Evolutionary conservation across 2,329 filamentous ascomycete genomes (phyloP).

Genomic region (Diaporthe sp.): DNA sequence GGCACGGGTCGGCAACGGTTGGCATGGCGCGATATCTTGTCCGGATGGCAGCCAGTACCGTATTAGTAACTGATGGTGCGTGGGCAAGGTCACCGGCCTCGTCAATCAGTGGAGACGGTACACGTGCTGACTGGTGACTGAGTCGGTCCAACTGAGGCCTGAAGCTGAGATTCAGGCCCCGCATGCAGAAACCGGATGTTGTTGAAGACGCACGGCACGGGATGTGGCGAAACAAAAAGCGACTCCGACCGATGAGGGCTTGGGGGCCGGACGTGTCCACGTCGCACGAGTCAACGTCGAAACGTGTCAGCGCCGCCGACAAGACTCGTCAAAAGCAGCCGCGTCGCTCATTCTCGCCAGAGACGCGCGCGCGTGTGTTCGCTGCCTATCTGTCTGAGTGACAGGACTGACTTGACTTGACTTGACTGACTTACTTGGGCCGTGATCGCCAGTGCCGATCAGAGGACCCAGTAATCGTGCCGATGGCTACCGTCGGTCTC

Average conservation of each 20-base stretch:
- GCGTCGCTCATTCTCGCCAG: conserved; percentile 9
- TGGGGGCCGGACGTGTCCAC: conserved; percentile 24
- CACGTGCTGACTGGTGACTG: conserved; percentile 33
- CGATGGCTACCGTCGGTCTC: conserved; percentile 24
- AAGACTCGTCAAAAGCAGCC: conserved; percentile 7
- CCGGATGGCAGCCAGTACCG: conserved; percentile 18
- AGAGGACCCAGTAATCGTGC: conserved; percentile 26
- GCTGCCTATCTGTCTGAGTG: neutral
- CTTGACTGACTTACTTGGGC: neutral
- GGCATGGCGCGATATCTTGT: conserved; percentile 20
- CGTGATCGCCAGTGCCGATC: conserved; percentile 17
- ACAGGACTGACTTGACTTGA: neutral
- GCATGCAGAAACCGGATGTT: conserved; percentile 29
- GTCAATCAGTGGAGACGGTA: conserved; percentile 35
- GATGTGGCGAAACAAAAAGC: conserved; percentile 35
- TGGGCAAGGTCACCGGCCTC: conserved; percentile 23
- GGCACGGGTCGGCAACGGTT: neutral
- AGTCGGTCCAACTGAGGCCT: conserved; percentile 1
- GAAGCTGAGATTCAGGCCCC: conserved; percentile 25
- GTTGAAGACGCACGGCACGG: conserved; percentile 20
- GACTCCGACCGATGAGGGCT: conserved; percentile 27
- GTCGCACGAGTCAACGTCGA: conserved; percentile 27
- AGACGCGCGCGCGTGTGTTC: conserved; percentile 4
- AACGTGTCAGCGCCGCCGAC: conserved; percentile 26
- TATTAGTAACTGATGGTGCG: conserved; percentile 7